A percentile compares a stretch with the other conserved stretches of the same genome.
These are phyloP conservation scores for Potentilla sterilis DNA, from an alignment of 306 rosid genomes.

Conservation along the genomic window DNA sequence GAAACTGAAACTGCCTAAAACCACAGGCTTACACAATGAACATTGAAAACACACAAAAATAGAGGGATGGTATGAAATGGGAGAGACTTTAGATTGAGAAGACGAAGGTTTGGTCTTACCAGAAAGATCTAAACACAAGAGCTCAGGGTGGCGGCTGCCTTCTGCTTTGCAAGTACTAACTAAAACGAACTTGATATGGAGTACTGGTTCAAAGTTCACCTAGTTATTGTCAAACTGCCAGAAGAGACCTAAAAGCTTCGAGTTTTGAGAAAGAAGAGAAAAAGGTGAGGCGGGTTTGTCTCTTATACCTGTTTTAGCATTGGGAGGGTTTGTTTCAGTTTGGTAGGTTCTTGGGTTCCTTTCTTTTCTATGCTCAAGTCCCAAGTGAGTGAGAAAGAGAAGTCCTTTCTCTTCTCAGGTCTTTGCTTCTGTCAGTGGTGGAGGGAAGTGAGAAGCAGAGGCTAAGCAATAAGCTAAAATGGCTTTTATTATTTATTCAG, in stretches of 20 bases:
- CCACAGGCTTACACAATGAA: neutral
- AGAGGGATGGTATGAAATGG: neutral
- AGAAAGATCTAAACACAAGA: constrained; percentile 9
- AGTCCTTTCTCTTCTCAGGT: constrained; percentile 13
- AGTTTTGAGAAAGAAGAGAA: neutral
- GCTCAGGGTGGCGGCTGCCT: constrained; percentile 8
- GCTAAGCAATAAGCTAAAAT: constrained; percentile 17
- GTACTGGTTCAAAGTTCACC: neutral
- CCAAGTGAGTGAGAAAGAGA: constrained; percentile 35
- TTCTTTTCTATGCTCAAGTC: constrained; percentile 38
- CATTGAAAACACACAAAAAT: neutral
- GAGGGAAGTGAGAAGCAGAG: constrained; percentile 19
- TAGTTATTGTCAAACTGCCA: neutral
- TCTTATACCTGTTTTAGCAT: neutral
- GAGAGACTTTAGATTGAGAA: neutral
- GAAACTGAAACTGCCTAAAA: neutral
- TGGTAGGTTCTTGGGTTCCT: constrained; percentile 17
- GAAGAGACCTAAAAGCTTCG: constrained; percentile 24
- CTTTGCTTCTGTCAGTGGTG: constrained; percentile 35
- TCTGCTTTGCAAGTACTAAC: neutral
- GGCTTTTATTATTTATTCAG: neutral
- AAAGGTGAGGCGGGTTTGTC: neutral
- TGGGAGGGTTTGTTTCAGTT: constrained; percentile 20
- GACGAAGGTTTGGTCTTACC: constrained; percentile 17
- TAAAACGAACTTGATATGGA: neutral